These are phyloP conservation scores for Recurvomyces mirabilis DNA, from an alignment of 495 filamentous ascomycete species.

Conservation along the genomic window DNA sequence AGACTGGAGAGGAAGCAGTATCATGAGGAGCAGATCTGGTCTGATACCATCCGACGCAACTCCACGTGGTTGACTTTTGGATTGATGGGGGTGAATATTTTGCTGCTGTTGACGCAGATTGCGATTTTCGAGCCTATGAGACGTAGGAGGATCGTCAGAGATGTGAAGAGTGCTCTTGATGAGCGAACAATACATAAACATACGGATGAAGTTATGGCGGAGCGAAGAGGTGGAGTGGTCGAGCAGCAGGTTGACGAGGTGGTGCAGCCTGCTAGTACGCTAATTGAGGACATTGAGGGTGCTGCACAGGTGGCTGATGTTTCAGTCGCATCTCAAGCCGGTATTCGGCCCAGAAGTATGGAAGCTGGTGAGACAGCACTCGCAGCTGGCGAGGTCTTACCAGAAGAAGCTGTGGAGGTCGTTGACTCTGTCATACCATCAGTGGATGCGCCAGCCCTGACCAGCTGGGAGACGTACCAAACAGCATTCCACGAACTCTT, in stretches of 20 bases:
- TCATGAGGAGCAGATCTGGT: conserved; percentile 99
- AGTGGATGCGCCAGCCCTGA: conserved; percentile 5
- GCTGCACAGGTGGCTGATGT: background rate
- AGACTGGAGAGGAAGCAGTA: conserved; percentile 77
- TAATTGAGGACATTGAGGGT: conserved; percentile 6
- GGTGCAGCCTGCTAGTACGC: conserved; percentile 2
- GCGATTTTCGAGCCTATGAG: conserved; percentile 94
- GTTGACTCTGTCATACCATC: too few species aligned
- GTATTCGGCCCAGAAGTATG: background rate
- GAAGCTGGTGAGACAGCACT: background rate
- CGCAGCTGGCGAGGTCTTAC: conserved; percentile 3
- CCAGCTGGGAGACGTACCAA: conserved; percentile 1
- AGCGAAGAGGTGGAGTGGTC: too few species aligned
- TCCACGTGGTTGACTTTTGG: conserved; percentile 98
- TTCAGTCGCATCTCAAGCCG: background rate
- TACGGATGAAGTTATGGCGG: conserved; percentile 5
- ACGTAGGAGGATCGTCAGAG: conserved; percentile 62
- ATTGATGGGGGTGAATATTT: conserved; percentile 88
- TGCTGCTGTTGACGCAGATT: conserved; percentile 80
- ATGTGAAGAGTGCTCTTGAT: conserved; percentile 73
- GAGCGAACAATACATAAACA: conserved; percentile 38
- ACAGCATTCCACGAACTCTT: conserved; percentile 41
- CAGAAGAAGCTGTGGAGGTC: conserved; percentile 11
- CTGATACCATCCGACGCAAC: conserved; percentile 90
- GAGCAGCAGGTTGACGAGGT: conserved; percentile 22